Base-by-base conservation (phyloP, 2,329 filamentous ascomycete genomes). In the Arthrobotrys sinensis region DNA sequence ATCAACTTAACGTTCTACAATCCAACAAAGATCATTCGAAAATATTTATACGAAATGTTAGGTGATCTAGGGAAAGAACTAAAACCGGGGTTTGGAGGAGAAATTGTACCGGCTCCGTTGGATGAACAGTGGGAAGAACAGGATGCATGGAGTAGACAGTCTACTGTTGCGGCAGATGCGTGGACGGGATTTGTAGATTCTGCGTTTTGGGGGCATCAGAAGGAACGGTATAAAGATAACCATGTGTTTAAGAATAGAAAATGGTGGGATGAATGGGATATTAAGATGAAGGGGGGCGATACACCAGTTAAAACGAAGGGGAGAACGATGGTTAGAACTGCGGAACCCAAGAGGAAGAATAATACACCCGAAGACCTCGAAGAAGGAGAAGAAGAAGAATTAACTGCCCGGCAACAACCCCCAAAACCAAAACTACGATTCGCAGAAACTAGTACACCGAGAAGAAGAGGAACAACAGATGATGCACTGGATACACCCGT, bases 1-100 rank as follows among this genome's bases (percentile, higher is more conserved):
- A 57, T 79, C 43, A 67, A 63, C 6, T 38, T 73, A 5, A 73
- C 76, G n/a, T 79, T 77, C 52, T 77, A 71, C 48, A 77, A 77
- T 40, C 73, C 73, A 4, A 38, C 73, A 6, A 45, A 36, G 34
- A 2, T 77, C 6, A 4, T 77, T n/a, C 43, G 66, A 32, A 32
- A 14, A 21, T 71, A 52, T 63, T 36, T 77, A 5, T 19, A n/a
- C 0, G 19, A 52, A 12, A 52, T 62, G 45, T 12, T 77, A 1
- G 55, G 55, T 3, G 40, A 52, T 3, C 38, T 62, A 10, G 73
- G 73, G 8, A 53, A 52, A 43, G 40, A 71, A 1, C 21, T 77
- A 7, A 46, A 38, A 7, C 73, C 73, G 3, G 73, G 73, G 7
- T 50, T 71, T 7, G 73, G 73, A 6, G 12, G 4, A 21, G n/a